Evolutionary conservation across 768 basidiomycete genomes (phyloP).

Genomic region (Tricholoma sp.): DNA sequence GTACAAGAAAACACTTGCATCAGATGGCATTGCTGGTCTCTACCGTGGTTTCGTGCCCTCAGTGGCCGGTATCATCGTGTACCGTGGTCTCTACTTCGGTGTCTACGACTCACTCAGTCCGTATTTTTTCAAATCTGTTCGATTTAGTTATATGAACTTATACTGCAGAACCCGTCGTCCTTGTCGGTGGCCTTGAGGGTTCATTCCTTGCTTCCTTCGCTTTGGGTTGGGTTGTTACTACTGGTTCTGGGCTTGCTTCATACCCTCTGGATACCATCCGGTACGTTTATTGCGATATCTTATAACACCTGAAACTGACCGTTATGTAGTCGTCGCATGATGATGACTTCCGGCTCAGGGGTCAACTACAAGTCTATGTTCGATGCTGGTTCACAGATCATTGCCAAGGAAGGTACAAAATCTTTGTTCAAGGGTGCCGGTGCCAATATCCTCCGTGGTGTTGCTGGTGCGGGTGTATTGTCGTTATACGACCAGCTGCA

Average conservation of each 20-base stretch:
- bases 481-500: constrained; percentile 99
- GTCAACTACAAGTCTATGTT: constrained; percentile 99
- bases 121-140: constrained; percentile 24
- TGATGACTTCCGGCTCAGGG: constrained; percentile 98
- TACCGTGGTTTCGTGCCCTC: constrained; percentile 99
- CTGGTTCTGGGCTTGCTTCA: constrained; percentile 98
- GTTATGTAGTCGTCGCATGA: constrained; percentile 92
- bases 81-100: constrained; percentile 99
- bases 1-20: constrained; percentile 94
- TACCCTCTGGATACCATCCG: constrained; percentile 92
- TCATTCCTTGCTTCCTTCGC: constrained; percentile 96
- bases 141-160: constrained; percentile 14
- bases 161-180: constrained; percentile 84
- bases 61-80: constrained; percentile 98
- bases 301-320: constrained; percentile 2
- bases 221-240: constrained; percentile 99
- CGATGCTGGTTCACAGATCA: constrained; percentile 87
- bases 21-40: constrained; percentile 97
- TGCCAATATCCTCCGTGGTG: constrained; percentile 95
- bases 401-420: constrained; percentile 91
- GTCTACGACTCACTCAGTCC: constrained; percentile 89
- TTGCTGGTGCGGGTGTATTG: constrained; percentile 99
- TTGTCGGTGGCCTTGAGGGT: constrained; percentile 91
- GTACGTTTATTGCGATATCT: constrained; percentile 31
- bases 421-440: constrained; percentile 99